Conservation (phyloP, 495 filamentous ascomycete species). For the Pseudotulostoma volvatum region DNA sequence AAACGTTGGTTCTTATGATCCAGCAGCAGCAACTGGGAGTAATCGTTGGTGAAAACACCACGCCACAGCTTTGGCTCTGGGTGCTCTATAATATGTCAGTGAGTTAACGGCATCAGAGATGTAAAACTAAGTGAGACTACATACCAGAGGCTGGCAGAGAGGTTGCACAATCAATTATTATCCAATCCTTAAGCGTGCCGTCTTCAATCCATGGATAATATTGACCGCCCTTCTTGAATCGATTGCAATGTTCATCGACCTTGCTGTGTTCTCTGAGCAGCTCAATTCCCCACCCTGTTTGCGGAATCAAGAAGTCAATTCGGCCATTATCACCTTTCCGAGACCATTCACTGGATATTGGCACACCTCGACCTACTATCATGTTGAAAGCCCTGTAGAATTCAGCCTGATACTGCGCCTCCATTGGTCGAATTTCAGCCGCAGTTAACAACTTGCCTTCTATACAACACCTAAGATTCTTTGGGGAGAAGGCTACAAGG, state of each 20-base stretch:
- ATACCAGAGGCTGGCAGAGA: conserved; percentile 3
- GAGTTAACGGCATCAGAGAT: conserved; percentile 3
- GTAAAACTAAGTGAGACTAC: conserved; percentile 4
- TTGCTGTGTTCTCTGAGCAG: conserved; percentile 9
- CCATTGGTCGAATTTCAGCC: conserved; percentile 6
- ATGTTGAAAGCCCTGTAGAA: conserved; percentile 8
- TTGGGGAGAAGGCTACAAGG: no score
- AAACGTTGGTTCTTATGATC: conserved; percentile 1
- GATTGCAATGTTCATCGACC: conserved; percentile 5
- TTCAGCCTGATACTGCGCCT: conserved; percentile 13
- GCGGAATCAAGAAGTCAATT: conserved; percentile 11
- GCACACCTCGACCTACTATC: conserved; percentile 9
- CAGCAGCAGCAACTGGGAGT: background rate
- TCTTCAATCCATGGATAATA: conserved; percentile 8
- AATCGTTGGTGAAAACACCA: conserved; percentile 4
- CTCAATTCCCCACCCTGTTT: conserved; percentile 11
- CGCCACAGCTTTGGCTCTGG: conserved; percentile 2
- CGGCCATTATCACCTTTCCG: conserved; percentile 5
- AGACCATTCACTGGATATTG: conserved; percentile 11
- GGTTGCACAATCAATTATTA: conserved; percentile 8
- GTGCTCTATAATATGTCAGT: conserved; percentile 4
- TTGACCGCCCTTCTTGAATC: conserved; percentile 7
- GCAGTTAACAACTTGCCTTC: conserved; percentile 5
- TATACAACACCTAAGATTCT: background rate
- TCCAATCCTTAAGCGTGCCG: conserved; percentile 7